phyloP scores from a whole-genome alignment of 1,139 yeast genomes.

The Wickerhamomyces sp. region DNA sequence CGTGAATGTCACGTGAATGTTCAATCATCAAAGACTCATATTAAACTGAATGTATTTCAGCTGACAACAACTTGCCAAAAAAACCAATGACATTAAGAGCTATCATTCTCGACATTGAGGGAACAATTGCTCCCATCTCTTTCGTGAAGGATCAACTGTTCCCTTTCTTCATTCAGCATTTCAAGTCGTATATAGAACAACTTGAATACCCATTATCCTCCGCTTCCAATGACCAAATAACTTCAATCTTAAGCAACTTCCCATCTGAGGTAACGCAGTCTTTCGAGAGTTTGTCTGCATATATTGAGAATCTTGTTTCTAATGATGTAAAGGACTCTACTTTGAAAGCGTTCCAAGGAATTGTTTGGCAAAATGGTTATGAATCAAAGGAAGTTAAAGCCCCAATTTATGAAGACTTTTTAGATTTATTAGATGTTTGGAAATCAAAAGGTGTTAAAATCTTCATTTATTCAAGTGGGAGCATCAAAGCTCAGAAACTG shows the following conservation, averaged over 20 bases:
- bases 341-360: slow-evolving; percentile 77
- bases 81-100: slow-evolving; percentile 17
- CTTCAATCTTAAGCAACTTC: slow-evolving; percentile 19
- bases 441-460: slow-evolving; percentile 30
- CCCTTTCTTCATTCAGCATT: slow-evolving; percentile 37
- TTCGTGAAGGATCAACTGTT: slow-evolving; percentile 75
- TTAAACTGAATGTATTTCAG: too few species aligned
- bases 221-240: slow-evolving; percentile 10
- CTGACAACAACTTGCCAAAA: too few species aligned
- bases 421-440: slow-evolving; percentile 24
- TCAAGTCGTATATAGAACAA: slow-evolving; percentile 25
- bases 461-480: slow-evolving; percentile 89
- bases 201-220: slow-evolving; percentile 33
- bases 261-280: slow-evolving; percentile 27
- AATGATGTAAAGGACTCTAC: slow-evolving; percentile 75
- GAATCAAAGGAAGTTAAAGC: slow-evolving; percentile 68
- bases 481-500: slow-evolving; percentile 78
- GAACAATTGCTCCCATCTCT: slow-evolving; percentile 86
- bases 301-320: slow-evolving; percentile 54
- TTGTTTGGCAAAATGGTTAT: slow-evolving; percentile 79
- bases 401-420: slow-evolving; percentile 61
- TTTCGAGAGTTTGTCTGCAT: slow-evolving; percentile 31
- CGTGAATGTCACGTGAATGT: too few species aligned
- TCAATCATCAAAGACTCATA: too few species aligned
- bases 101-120: slow-evolving; percentile 74